Base-by-base conservation (phyloP, 2,329 filamentous ascomycete genomes). In the Hansfordia pulvinata region DNA sequence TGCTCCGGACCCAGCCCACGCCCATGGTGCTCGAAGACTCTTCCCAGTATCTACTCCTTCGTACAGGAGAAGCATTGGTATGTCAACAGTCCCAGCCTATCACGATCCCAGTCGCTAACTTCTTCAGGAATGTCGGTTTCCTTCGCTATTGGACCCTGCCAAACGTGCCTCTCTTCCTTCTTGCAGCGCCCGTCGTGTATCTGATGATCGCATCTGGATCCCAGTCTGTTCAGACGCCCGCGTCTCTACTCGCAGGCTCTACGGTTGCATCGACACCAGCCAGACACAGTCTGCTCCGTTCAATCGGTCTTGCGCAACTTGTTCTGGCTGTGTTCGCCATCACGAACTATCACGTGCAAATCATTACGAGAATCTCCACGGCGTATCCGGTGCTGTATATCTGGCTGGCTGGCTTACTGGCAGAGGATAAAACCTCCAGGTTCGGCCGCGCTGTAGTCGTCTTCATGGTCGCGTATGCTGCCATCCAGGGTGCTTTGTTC, bases 1-100 rank as follows among this genome's bases (percentile, higher is more conserved):
- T 93, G 84, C 42, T 33, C 38, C 19, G 30, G 34, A 15, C 36
- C 44, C 11, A 42, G 44, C 22, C 39, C 40, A 6, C 59, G 81
- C 30, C 68, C 73, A 4, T 98, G 90, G 90, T 98, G 90, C 49
- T 46, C 52, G 12, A 62, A 58, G 11, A 48, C 54, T n/a, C 35
- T 86, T 9, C 90, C 90, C 4, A 93, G 84, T 47, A 86, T 98
- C 33, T 96, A 93, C 53, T 66, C 73, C 0, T 96, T 80, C 60
- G 88, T 96, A 3, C 90, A 98, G 47, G 63, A 64, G 23, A 62
- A 81, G 42, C 96, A 98, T 52, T 98, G 90, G 86, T 93, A 64
- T 50, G 72, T 52, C 10, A 28, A 10, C 25, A 15, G 12, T 16
- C 17, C 13, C 6, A 14, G 25, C 15, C 20, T 35, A 19, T 19